phyloP scores from a whole-genome alignment of 768 basidiomycete genomes.

The Ephemerocybe angulata region DNA sequence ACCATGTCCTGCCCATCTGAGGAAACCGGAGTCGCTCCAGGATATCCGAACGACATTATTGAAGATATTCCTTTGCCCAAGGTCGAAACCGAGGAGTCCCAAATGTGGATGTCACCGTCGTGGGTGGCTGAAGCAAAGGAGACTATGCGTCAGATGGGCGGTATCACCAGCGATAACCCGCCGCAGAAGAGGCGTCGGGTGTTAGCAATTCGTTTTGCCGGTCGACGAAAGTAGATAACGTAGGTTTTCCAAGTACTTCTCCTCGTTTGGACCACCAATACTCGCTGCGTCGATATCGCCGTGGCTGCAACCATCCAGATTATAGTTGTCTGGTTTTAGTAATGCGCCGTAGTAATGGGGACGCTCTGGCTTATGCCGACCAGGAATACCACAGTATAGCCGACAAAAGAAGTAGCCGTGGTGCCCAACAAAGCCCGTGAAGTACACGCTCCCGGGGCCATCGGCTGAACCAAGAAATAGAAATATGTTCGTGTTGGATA shows the following conservation, averaged over 20 bases:
- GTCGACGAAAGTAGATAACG: conserved; percentile 1
- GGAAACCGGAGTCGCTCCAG: too few relatives aligned
- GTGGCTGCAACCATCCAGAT: conserved; percentile 20
- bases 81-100: too few relatives aligned
- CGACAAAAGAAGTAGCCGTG: conserved; percentile 9
- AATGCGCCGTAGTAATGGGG: conserved; percentile 30
- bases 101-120: too few relatives aligned
- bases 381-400: not conserved
- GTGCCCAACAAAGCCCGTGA: conserved; percentile 34
- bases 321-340: conserved; percentile 21
- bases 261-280: not conserved
- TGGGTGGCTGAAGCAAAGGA: conserved; percentile 4
- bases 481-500: conserved; percentile 17
- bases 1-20: too few relatives aligned
- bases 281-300: conserved; percentile 18
- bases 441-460: conserved; percentile 26
- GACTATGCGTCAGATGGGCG: not conserved
- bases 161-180: too few relatives aligned
- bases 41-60: too few relatives aligned
- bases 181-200: not conserved
- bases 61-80: too few relatives aligned
- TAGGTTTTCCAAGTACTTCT: not conserved
- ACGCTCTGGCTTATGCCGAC: not conserved
- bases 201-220: conserved; percentile 14
- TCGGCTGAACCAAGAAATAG: conserved; percentile 30